A percentile compares a stretch with the other conserved stretches of the same genome.
phyloP scores from a whole-genome alignment of 805 yeast species.

The Ogataea pilisensis region DNA sequence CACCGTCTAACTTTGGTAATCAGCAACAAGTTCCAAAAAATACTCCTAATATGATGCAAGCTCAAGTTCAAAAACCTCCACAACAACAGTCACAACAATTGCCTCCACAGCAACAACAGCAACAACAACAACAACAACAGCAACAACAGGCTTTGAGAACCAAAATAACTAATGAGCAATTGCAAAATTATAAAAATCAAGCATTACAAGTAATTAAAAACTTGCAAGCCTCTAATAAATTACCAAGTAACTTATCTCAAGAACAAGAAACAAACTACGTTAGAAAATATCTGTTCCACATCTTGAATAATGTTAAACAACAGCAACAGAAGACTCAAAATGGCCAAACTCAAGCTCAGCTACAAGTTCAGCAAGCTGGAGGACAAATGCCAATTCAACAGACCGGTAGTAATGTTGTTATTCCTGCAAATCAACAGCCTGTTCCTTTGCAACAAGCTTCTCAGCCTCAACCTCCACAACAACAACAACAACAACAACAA shows the following conservation, averaged over 20 bases:
- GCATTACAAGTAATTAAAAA: conserved; percentile 33
- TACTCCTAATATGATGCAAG: conserved; percentile 1
- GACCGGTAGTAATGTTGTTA: conserved; percentile 2
- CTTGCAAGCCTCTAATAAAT: conserved; percentile 31
- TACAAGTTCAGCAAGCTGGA: conserved; percentile 18
- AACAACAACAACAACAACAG: conserved; percentile 8
- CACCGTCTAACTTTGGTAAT: conserved; percentile 15
- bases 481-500: conserved; percentile 6
- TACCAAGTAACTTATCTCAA: conserved; percentile 28
- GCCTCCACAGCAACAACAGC: conserved; percentile 10
- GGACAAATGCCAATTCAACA: conserved; percentile 20
- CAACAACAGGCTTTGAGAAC: conserved; percentile 8
- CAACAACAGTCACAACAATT: conserved; percentile 17
- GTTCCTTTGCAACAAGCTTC: conserved; percentile 9
- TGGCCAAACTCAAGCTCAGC: neutral
- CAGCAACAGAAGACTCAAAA: conserved; percentile 3
- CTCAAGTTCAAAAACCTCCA: conserved; percentile 17
- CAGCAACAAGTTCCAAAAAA: neutral
- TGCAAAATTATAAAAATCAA: conserved; percentile 31
- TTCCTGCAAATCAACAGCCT: neutral
- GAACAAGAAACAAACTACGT: conserved; percentile 34
- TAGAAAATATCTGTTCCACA: conserved; percentile 30
- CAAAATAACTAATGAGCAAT: conserved; percentile 20
- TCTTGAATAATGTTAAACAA: conserved; percentile 19
- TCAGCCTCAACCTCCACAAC: conserved; percentile 18